Conservation (phyloP, 1,284 basidiomycete genomes). For the Ganoderma sinense region DNA sequence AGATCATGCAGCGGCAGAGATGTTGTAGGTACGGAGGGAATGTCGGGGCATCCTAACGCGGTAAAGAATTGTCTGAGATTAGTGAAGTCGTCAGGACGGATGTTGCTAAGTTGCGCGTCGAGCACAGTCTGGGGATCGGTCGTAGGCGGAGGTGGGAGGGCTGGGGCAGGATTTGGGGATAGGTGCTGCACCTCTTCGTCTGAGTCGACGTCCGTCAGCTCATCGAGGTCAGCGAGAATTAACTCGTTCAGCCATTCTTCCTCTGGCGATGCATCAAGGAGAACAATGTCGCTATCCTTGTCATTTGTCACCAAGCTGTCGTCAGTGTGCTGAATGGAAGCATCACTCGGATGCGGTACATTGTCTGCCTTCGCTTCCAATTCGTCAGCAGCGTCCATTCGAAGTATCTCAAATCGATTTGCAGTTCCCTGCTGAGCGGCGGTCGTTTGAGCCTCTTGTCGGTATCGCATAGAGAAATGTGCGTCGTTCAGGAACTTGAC, state of each 20-base stretch:
- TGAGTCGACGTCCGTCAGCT: conserved; percentile 22
- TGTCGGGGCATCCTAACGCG: conserved; percentile 28
- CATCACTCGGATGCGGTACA: not conserved
- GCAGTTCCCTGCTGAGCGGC: not conserved
- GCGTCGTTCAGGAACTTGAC: conserved; percentile 29
- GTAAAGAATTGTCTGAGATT: conserved; percentile 35
- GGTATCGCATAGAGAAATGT: conserved; percentile 25
- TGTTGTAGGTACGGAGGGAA: conserved; percentile 27
- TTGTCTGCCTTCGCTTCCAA: not conserved
- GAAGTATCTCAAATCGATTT: conserved; percentile 29
- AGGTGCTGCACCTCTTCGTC: not conserved
- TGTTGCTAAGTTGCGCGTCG: not conserved
- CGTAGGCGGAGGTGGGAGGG: not conserved
- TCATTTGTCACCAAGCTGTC: not conserved
- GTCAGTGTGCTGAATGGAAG: not conserved
- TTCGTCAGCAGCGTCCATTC: not conserved
- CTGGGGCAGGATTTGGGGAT: not conserved
- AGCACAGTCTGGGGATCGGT: not conserved
- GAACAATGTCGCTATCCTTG: conserved; percentile 19
- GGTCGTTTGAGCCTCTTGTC: not conserved
- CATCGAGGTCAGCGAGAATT: conserved; percentile 19
- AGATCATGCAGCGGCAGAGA: conserved; percentile 28
- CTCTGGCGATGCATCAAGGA: conserved; percentile 24
- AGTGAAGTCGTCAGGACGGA: conserved; percentile 37
- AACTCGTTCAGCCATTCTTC: conserved; percentile 28